Conservation (phyloP, 495 filamentous ascomycete species). For the Neurospora sublineolata region DNA sequence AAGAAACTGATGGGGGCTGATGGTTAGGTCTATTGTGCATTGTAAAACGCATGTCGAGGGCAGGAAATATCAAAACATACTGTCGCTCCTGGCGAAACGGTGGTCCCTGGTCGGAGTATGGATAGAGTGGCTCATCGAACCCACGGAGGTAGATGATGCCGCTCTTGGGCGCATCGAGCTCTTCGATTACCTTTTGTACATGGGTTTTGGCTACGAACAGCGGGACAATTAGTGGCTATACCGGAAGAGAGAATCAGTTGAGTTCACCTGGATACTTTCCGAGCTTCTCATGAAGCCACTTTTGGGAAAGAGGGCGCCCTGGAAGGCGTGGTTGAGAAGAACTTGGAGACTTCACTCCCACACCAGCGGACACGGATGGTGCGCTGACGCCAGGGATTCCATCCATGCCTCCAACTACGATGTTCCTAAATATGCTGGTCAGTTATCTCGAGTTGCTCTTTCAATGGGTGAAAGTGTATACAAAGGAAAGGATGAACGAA, state of each 20-base stretch:
- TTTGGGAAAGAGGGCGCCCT: neutral
- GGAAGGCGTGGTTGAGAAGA: neutral
- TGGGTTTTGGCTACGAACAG: constrained; percentile 59
- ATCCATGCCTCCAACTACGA: constrained; percentile 3
- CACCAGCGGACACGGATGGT: neutral
- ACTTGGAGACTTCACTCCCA: neutral
- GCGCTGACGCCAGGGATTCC: neutral
- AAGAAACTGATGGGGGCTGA: constrained; percentile 40
- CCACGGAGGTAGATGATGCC: constrained; percentile 56
- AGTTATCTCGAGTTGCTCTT: neutral
- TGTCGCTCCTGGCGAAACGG: constrained; percentile 57
- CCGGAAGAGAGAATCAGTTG: neutral
- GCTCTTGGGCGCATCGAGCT: constrained; percentile 42
- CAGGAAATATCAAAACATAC: constrained; percentile 14
- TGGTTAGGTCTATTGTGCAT: too few species aligned
- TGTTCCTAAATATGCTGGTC: neutral
- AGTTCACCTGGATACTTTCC: constrained; percentile 21
- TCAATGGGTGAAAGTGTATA: constrained; percentile 3
- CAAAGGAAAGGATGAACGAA: constrained; percentile 8
- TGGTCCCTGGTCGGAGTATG: constrained; percentile 49
- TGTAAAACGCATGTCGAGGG: neutral
- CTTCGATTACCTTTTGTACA: constrained; percentile 57
- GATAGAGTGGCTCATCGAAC: constrained; percentile 33
- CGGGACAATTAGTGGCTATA: neutral
- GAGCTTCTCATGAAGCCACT: constrained; percentile 10